Evolutionary conservation across 2,329 filamentous ascomycete genomes (phyloP), one percentile per base, ranked within the genome.

Genomic region (Colletotrichum lupini): DNA sequence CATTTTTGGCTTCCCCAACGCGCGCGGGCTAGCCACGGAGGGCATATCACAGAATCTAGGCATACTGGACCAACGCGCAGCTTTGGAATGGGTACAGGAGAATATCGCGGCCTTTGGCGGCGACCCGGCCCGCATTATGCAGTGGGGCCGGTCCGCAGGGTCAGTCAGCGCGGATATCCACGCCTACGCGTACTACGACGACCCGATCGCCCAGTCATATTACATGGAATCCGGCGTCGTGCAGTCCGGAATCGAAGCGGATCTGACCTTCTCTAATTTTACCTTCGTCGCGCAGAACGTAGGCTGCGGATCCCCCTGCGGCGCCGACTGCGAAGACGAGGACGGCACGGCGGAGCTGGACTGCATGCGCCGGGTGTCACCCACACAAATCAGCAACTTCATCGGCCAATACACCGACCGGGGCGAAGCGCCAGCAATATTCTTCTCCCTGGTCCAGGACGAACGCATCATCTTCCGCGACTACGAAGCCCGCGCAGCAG

Each of bases 91-190:
- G 75, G 69, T 75, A 14, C 74, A 62, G 11, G 74, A 76, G 26
- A 76, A 76, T 46, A 58, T 75, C 19, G 68, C 63, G 7, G 65
- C 72, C 8, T 73, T 76, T 22, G 74, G 75, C 32, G 74, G 75
- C 58, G 66, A 76, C 26, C 63, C 69, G 19, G 11, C 9, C 4
- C 78, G 80, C 16, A 87, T 88, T 74, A 83, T 83, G 4, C 79
- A 87, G 7, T 85, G 84, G 76, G 87, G 87, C 19, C 84, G 86
- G 78, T 87, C 85, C 24, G 85, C 87, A 3, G 86, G 87, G 9
- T 77, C 80, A 12, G 78, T 83, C 3, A 78, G 79, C 30, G 82
- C 81, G 4, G 85, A 87, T 72, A 78, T 82, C 75, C 81, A 85
- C 70, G 80, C 82, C 72, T 86, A 84, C 73, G 85, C 85, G 12